Base-by-base conservation (phyloP, 1,284 basidiomycete genomes). In the Ceratorhiza oryzae-sativae region DNA sequence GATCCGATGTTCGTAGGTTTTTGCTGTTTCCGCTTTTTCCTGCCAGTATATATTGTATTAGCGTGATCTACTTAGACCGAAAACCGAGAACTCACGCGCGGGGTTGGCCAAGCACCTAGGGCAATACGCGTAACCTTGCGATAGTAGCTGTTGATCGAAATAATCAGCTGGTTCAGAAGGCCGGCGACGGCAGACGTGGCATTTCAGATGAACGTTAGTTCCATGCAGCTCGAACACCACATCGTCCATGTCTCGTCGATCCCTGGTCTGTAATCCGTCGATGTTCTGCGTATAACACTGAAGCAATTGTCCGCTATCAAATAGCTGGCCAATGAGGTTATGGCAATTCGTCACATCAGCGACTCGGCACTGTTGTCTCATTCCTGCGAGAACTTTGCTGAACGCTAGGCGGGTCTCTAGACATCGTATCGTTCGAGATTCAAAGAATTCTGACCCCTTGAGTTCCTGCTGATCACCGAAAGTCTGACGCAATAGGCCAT, bases 231-330 rank as follows among this genome's bases (percentile, higher is more conserved):
- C 60, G 42, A 62, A 30, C 1, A 62, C 45, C 15, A 20, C 27
- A 2, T 62, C 32, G 5, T 30, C 45, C 60, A 62, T 62, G 32
- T 65, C 48, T 1, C 18, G 12, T 30, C 48, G 45, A 15, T 53
- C 62, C 4, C 62, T 46, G 1, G 62, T 65, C 36, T 65, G 46
- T 25, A 65, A 15, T 1, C 62, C 62, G n/a, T 65, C 62, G n/a
- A 65, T 39, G 20, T 65, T 65, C 30, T 53, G 48, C 3, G 62
- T 60, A 27, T 60, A 60, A 27, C 58, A 60, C 9, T 41, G 58
- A 42, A 45, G n/a, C 20, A 60, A 23, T 9, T 34, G 32, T 8
- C 34, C 32, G 4, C 13, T 8, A 27, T 65, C 48, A 20, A 39
- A 53, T 10, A 65, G 15, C 9, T 4, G 1, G 10, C 3, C 15